Evolutionary conservation across 179 eudicot species (phyloP), one percentile per base, ranked within the genome.

Genomic region (Beta macrorhiza): DNA sequence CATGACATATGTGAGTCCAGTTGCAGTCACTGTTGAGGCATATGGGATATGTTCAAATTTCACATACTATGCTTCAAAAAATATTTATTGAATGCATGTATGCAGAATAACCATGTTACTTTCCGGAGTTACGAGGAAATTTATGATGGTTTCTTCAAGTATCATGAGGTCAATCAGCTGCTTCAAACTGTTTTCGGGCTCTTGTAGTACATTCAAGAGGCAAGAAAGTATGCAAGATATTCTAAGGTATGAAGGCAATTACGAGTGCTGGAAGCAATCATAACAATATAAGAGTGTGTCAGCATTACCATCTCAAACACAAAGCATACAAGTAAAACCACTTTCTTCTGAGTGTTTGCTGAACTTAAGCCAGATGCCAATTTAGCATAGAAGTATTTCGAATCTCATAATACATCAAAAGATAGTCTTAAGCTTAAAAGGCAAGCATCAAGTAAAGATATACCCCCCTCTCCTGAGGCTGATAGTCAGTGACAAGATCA

Each of bases 1-100:
- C 99, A 95, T 93, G 78, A 91, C 87, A 84, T 85, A 92, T n/a
- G 99, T 91, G 75, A 95, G 94, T 74, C 82, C 75, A 62, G 87
- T 84, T 32, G 99, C 99, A 78, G 86, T 85, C 85, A 85, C 99
- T 95, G 95, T 79, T 68, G 53, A 82, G 67, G 71, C 29, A 79
- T 22, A 84, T 74, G n/a, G 72, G 72, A 81, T 62, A 45, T 74
- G 81, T 64, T 72, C 47, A 71, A 78, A 64, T 59, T 79, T 22
- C 52, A 80, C 61, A 77, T 67, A 73, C 52, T 42, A 42, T 49
- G 44, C 37, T 45, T n/a, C 19, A 74, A 61, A 13, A 72, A 37
- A 1, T 37, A 37, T 37, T 37, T 29, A 5, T 74, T 6, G 7
- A 55, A 59, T 42, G 72, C 22, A 63, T 64, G 75, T 67, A 56